Base-by-base conservation (phyloP, 495 filamentous ascomycete genomes). In the Chaetomium tenue region DNA sequence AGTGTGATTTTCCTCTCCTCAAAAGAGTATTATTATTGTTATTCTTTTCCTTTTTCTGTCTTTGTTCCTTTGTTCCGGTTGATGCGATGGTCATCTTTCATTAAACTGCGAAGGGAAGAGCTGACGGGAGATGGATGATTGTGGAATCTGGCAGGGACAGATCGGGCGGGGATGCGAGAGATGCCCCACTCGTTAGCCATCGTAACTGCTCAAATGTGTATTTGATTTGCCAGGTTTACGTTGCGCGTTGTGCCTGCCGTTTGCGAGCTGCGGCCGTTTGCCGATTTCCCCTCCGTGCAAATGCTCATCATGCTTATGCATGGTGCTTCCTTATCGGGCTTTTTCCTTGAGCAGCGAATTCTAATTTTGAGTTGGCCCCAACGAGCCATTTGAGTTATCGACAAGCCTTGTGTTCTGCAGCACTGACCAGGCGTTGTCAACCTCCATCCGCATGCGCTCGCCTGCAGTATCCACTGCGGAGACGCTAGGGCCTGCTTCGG, bases 401-500 rank as follows among this genome's bases (percentile, higher is more conserved):
- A 44, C 40, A 44, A 44, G 13, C 47, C 22, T 23, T 13, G 48
- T 3, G 1, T 37, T 37, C 16, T 4, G 51, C 23, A 54, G 51
- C 51, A 54, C 51, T 54, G 51, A 54, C 51, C 51, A 54, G 26
- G 51, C 16, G 51, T 54, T 51, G 48, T 6, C 20, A 11, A 1
- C 13, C 47, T 11, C 4, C 26, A n/a, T n/a, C n/a, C 44, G n/a
- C 13, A 54, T 54, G 28, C 28, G 52, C 52, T 54, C 33, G 54
- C 54, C 54, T 20, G 30, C 33, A 16, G 54, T 39, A 23, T n/a
- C 28, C 18, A 56, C 53, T 56, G 23, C 56, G 56, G 56, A 46
- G 56, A 58, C 56, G 56, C 56, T 44, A 58, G 56, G 56, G 15
- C n/a, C 39, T 23, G 30, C 9, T n/a, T 39, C 58, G 44, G 44